Evolutionary conservation across 2,329 filamentous ascomycete species (phyloP).

Genomic region (Stachybotrys echinatus): DNA sequence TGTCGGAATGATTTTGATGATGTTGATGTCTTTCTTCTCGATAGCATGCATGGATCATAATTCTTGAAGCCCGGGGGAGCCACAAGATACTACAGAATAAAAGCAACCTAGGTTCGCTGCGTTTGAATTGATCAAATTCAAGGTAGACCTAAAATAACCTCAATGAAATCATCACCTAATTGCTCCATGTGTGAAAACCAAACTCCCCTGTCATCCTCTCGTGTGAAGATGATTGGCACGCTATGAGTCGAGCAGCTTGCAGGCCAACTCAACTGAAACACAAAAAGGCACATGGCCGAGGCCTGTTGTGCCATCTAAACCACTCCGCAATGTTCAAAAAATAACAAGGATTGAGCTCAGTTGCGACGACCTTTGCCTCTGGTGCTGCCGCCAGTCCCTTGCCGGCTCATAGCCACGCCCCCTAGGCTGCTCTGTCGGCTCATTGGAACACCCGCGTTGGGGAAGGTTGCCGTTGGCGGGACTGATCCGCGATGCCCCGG

Average conservation of each 20-base stretch:
- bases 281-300: neutral
- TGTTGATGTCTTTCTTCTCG: no score
- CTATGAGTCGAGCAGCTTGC: neutral
- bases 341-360: no score
- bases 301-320: no score
- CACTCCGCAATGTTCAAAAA: no score
- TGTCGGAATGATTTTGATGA: slow-evolving; percentile 2
- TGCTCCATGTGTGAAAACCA: neutral
- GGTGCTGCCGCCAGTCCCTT: slow-evolving; percentile 44
- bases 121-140: no score
- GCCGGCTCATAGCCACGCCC: slow-evolving; percentile 52
- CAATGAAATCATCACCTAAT: neutral
- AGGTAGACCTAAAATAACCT: neutral
- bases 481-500: slow-evolving; percentile 15
- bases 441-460: slow-evolving; percentile 40
- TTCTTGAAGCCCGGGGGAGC: no score
- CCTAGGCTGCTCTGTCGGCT: slow-evolving; percentile 51
- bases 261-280: neutral
- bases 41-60: no score
- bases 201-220: neutral
- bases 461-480: slow-evolving; percentile 18
- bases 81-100: no score
- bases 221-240: neutral
- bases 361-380: slow-evolving; percentile 39
- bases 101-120: no score